Base-by-base conservation (phyloP, 805 yeast species). In the Yamadazyma paraphyllophila region DNA sequence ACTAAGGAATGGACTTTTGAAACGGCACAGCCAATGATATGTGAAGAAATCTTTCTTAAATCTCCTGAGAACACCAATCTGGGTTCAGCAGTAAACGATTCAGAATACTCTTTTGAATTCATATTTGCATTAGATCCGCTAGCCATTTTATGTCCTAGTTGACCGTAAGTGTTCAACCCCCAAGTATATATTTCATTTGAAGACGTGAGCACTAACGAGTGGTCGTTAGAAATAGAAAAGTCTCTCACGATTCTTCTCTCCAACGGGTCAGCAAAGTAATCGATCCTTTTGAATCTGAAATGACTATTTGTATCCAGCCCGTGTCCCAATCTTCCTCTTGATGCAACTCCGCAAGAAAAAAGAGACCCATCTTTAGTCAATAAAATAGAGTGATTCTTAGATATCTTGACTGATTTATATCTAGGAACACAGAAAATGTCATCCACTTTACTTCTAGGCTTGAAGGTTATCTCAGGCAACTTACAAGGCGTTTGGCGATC, bases 161-260 rank as follows among this genome's bases (percentile, higher is more conserved):
- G 95, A n/a, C 76, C 77, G 59, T 62, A 74, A 13, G 73, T 69
- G 56, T 88, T 88, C 49, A 80, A 72, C 0, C 97, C 97, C 96
- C 96, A 91, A 0, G 90, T 64, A 50, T 72, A 85, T 1, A 88
- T 67, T n/a, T 74, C 74, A 32, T 81, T 81, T 12, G 63, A 53
- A 0, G 65, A 56, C 0, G 85, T 76, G 15, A 86, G 53, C 0
- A 77, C 84, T 8, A 89, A 55, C 0, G 88, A 69, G 58, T 88
- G 96, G 55, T 85, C 85, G 53, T 81, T 79, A 43, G 89, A 81
- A 0, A 82, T 60, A 1, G 77, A 78, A 1, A 81, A 65, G 12
- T 59, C 65, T 36, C 45, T 50, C 5, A 65, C 46, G 2, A 69
- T 58, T 24, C 58, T 63, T 6, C 11, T 31, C 6, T 44, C 45